Evolutionary conservation across 768 basidiomycete genomes (phyloP).

Genomic region (Panellus pusillus): DNA sequence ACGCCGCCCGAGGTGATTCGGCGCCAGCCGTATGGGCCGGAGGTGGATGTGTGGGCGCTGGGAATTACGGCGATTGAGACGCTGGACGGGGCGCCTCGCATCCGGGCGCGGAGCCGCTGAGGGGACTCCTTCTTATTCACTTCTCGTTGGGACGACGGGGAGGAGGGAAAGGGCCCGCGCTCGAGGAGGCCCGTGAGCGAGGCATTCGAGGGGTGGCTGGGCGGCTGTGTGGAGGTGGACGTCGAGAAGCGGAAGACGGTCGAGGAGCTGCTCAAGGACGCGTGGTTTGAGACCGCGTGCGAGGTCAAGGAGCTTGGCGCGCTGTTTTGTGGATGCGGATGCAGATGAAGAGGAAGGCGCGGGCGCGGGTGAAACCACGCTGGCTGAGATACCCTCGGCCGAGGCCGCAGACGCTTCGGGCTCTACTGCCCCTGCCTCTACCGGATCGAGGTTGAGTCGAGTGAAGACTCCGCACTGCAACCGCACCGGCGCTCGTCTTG

Average conservation of each 20-base stretch:
- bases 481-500: too few relatives aligned
- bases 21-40: too few relatives aligned
- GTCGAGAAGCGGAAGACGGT: constrained; percentile 70
- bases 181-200: constrained; percentile 55
- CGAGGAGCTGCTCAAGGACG: constrained; percentile 52
- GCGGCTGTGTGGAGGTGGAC: constrained; percentile 75
- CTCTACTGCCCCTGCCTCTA: too few relatives aligned
- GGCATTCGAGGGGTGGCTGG: constrained; percentile 73
- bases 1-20: constrained; percentile 77
- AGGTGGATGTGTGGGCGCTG: constrained; percentile 77
- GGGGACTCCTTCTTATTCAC: constrained; percentile 73
- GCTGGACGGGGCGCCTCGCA: constrained; percentile 80
- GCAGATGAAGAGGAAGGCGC: constrained; percentile 66
- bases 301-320: neutral
- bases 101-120: constrained; percentile 68
- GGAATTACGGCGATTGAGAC: constrained; percentile 81
- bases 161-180: constrained; percentile 65
- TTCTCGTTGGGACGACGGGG: constrained; percentile 75
- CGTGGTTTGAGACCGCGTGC: constrained; percentile 28
- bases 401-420: too few relatives aligned
- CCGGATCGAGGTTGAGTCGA: too few relatives aligned
- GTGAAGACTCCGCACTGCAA: too few relatives aligned
- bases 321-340: neutral
- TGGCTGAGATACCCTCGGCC: too few relatives aligned
- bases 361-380: constrained; percentile 50